Conservation (phyloP, 2,329 filamentous ascomycete genomes). For the Aspergillus glaucus region DNA sequence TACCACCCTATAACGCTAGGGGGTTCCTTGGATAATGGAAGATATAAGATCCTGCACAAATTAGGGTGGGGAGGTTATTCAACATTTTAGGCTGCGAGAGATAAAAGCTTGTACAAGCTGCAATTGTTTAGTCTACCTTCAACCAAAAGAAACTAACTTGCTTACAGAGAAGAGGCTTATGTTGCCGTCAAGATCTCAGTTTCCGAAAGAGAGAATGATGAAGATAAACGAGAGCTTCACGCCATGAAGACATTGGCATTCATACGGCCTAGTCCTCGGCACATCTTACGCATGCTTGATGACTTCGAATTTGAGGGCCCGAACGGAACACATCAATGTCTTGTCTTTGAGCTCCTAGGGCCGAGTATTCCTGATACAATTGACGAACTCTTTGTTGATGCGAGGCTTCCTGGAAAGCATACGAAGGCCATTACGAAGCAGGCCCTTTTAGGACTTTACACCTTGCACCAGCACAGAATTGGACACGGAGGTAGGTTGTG, state of each 20-base stretch:
- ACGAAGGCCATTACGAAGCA: conserved; percentile 39
- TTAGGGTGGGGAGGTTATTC: conserved; percentile 31
- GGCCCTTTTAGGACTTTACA: conserved; percentile 30
- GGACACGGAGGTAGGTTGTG: conserved; percentile 31
- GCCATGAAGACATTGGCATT: conserved; percentile 10
- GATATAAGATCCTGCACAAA: conserved; percentile 35
- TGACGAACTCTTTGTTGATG: conserved; percentile 6
- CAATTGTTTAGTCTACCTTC: background rate
- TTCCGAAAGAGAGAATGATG: conserved; percentile 8
- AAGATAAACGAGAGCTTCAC: conserved; percentile 7
- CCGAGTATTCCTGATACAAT: conserved; percentile 30
- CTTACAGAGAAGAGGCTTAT: conserved; percentile 12
- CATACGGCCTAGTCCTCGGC: conserved; percentile 7
- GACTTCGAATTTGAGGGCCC: conserved; percentile 36
- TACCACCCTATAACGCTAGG: conserved; percentile 31
- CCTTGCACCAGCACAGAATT: conserved; percentile 36
- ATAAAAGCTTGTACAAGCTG: conserved; percentile 15
- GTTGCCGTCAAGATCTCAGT: conserved; percentile 20
- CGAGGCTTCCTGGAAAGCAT: conserved; percentile 35
- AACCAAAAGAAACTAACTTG: conserved; percentile 6
- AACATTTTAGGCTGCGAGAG: conserved; percentile 31
- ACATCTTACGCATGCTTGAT: conserved; percentile 34
- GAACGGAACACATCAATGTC: conserved; percentile 42
- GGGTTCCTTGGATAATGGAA: conserved; percentile 20
- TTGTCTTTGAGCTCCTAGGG: conserved; percentile 39